A percentile compares a stretch with the other conserved stretches of the same genome.
Conservation (phyloP, 2,329 filamentous ascomycete species). For the Alternaria ethzedia region DNA sequence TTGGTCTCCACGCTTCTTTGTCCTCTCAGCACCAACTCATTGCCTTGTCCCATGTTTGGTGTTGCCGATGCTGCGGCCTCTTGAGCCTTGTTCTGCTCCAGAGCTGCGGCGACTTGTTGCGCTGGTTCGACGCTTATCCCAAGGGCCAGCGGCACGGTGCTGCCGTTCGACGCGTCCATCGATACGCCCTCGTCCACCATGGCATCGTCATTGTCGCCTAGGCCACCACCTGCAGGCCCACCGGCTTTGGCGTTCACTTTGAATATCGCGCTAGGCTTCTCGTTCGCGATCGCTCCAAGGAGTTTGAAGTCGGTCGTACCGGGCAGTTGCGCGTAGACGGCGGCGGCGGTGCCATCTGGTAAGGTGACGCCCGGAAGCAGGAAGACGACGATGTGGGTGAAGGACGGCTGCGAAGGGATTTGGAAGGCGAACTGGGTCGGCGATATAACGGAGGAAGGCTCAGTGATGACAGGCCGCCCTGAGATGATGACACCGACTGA, state of each 20-base stretch:
- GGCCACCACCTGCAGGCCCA: constrained; percentile 45
- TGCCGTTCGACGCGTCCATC: constrained; percentile 15
- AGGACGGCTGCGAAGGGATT: constrained; percentile 67
- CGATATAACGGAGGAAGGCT: constrained; percentile 59
- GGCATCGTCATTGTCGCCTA: constrained; percentile 57
- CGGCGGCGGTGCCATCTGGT: constrained; percentile 78
- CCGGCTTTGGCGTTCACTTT: constrained; percentile 63
- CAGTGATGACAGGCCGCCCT: constrained; percentile 65
- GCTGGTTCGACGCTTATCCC: constrained; percentile 84
- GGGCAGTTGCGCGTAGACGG: constrained; percentile 85
- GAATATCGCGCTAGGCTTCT: constrained; percentile 93
- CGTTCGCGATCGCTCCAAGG: constrained; percentile 85
- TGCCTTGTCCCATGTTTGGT: constrained; percentile 29
- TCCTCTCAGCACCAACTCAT: constrained; percentile 47
- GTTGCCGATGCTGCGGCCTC: constrained; percentile 39
- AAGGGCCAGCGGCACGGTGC: constrained; percentile 62
- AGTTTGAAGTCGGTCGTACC: constrained; percentile 72
- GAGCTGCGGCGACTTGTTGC: constrained; percentile 71
- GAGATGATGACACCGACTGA: constrained; percentile 66
- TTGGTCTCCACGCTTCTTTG: constrained; percentile 67
- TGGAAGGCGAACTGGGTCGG: constrained; percentile 69
- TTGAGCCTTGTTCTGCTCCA: constrained; percentile 64
- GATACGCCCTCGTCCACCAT: constrained; percentile 52
- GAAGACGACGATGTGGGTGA: constrained; percentile 84
- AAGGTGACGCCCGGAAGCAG: constrained; percentile 79